Evolutionary conservation across 306 rosid species (phyloP), one percentile per base, ranked within the genome.

Genomic region (Quercus gilva): DNA sequence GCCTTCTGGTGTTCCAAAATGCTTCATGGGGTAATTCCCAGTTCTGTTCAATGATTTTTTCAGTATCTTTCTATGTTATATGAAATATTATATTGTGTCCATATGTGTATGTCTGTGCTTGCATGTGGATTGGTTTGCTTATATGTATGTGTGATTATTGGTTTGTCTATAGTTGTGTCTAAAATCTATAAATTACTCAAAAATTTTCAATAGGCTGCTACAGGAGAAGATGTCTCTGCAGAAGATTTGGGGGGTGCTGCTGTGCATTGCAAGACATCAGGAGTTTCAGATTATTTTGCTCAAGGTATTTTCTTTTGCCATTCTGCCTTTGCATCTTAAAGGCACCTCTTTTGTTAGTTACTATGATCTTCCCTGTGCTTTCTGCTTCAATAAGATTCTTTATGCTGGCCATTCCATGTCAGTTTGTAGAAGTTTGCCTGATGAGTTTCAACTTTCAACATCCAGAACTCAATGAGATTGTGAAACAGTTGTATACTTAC

Each of bases 211-310:
- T 85, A 95, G 99, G 99, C 99, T 85, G 99, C 99, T 45, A 95
- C 97, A 70, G 98, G 98, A 69, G 98, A 95, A 90, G 99, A 89
- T 79, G 92, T 95, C 69, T 91, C 99, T 13, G 98, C 99, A 2
- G 98, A 95, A 77, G 92, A 95, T 86, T 78, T 95, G 69, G 98
- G 99, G 69, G 98, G 99, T 60, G 97, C 98, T 55, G 53, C 90
- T 20, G 90, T 95, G 73, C 98, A 95, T 85, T 92, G 99, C 95
- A 91, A 95, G 85, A 89, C 91, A 53, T 95, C 98, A 4, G 98
- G 99, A 71, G 99, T 95, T 82, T 90, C 97, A 35, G 99, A 95
- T 79, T 92, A 95, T 90, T 92, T 92, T 86, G 97, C 98, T 85
- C 97, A 95, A 84, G 98, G 99, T 95, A 86, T 65, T 57, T 74